These are phyloP conservation scores for Alternaria consortialis DNA, from an alignment of 2,329 filamentous ascomycete genomes.

Conservation along the genomic window DNA sequence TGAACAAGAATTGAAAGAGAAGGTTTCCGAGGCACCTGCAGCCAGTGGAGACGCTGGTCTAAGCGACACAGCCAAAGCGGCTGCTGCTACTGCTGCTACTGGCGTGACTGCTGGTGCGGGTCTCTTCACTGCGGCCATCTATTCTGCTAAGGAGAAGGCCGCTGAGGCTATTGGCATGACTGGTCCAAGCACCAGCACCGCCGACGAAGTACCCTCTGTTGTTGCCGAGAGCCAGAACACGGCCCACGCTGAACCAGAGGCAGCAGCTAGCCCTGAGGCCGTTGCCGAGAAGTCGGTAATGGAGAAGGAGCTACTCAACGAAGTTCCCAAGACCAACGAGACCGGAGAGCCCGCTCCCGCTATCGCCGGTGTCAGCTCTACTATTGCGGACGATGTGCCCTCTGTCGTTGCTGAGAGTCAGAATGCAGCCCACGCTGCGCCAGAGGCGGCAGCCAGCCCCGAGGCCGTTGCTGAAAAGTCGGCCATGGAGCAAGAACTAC, in stretches of 20 bases:
- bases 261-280: slow-evolving; percentile 69
- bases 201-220: slow-evolving; percentile 61
- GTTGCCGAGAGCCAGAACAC: slow-evolving; percentile 76
- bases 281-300: slow-evolving; percentile 75
- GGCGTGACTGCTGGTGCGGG: slow-evolving; percentile 54
- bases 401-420: slow-evolving; percentile 76
- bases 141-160: slow-evolving; percentile 47
- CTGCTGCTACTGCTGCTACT: slow-evolving; percentile 44
- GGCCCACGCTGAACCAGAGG: slow-evolving; percentile 70
- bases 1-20: slow-evolving; percentile 74
- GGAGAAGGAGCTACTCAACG: slow-evolving; percentile 70
- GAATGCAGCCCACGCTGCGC: slow-evolving; percentile 66
- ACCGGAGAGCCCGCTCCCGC: slow-evolving; percentile 47
- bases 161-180: slow-evolving; percentile 52
- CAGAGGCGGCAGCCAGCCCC: slow-evolving; percentile 72
- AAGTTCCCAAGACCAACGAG: slow-evolving; percentile 50
- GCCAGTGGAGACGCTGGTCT: slow-evolving; percentile 38
- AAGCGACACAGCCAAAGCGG: slow-evolving; percentile 22
- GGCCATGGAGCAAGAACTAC: slow-evolving; percentile 74
- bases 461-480: slow-evolving; percentile 75
- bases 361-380: slow-evolving; percentile 29
- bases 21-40: slow-evolving; percentile 63
- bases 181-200: slow-evolving; percentile 45
- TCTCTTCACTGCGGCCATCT: slow-evolving; percentile 45
- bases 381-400: slow-evolving; percentile 55